phyloP scores from a whole-genome alignment of 139 green algal genomes.

The Closterium sp. region DNA sequence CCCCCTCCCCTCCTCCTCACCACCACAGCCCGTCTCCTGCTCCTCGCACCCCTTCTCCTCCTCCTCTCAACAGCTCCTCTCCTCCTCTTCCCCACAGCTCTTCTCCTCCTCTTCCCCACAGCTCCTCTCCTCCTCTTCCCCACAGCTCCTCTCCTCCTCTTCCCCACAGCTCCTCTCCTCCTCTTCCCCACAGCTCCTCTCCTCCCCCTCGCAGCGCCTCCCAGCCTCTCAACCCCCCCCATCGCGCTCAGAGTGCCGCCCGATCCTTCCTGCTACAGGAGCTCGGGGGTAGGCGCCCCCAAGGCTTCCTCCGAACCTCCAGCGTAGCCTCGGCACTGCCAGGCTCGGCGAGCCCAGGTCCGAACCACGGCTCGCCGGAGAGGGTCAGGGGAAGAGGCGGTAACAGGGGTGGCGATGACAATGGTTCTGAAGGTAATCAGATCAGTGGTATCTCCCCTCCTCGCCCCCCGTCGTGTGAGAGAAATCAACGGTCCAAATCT shows the following conservation, averaged over 20 bases:
- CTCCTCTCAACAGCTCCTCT: background rate
- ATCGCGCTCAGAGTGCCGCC: background rate
- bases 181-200: background rate
- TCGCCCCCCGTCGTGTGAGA: background rate
- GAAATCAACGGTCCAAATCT: background rate
- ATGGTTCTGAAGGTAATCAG: background rate
- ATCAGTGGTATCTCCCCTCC: background rate
- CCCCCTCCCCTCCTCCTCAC: too few species aligned
- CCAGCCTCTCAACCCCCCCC: background rate
- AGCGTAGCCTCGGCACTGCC: background rate
- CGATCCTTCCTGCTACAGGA: background rate
- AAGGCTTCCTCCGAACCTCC: background rate
- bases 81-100: background rate
- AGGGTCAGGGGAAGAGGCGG: background rate
- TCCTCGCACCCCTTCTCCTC: background rate
- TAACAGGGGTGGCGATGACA: background rate
- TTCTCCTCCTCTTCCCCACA: too few species aligned
- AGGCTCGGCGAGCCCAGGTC: background rate
- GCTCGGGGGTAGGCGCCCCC: background rate
- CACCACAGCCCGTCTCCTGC: too few species aligned
- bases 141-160: background rate
- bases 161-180: background rate
- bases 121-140: too few species aligned
- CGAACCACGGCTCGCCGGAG: background rate
- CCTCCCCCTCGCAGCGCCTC: too few species aligned